These are phyloP conservation scores for Raddia distichophylla DNA, from an alignment of 176 grass and related monocot species.

Conservation along the genomic window DNA sequence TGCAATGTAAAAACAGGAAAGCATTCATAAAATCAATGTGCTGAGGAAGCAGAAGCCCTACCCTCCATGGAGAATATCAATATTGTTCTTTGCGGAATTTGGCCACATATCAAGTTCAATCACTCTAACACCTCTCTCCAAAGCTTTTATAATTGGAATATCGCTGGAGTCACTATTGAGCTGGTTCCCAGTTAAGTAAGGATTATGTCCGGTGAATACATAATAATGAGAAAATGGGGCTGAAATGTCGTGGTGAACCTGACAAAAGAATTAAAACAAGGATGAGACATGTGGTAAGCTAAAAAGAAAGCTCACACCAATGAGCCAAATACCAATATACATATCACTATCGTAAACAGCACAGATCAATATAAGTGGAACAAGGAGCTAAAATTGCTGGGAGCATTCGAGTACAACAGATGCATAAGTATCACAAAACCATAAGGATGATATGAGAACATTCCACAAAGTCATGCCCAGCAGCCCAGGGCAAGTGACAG, in stretches of 20 bases:
- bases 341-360: background rate
- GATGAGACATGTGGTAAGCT: background rate
- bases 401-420: background rate
- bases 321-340: background rate
- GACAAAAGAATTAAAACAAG: constrained; percentile 23
- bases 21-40: background rate
- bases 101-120: constrained; percentile 98
- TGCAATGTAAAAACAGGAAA: background rate
- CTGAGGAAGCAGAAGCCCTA: constrained; percentile 31
- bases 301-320: background rate
- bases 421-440: background rate
- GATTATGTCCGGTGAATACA: constrained; percentile 89
- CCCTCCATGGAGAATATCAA: constrained; percentile 90
- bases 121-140: constrained; percentile 81
- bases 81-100: constrained; percentile 66
- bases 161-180: constrained; percentile 92
- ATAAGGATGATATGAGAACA: background rate
- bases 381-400: background rate
- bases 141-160: constrained; percentile 75
- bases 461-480: background rate
- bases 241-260: constrained; percentile 95
- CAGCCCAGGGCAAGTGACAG: background rate
- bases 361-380: background rate
- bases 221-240: constrained; percentile 85
- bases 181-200: constrained; percentile 93